These are phyloP conservation scores for Betula pendula DNA, from an alignment of 306 rosid species.

Conservation along the genomic window DNA sequence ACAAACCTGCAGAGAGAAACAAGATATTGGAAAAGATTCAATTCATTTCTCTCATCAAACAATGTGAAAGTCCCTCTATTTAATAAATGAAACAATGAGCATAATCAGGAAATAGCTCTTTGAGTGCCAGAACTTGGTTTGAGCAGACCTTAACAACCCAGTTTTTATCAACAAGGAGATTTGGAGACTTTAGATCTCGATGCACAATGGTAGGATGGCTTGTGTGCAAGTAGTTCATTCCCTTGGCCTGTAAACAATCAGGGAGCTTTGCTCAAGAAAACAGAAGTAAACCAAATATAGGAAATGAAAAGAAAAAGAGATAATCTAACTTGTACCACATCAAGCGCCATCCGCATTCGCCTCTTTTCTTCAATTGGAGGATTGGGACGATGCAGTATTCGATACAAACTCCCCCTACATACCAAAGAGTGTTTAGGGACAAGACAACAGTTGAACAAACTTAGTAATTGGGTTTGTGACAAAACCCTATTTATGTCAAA, in stretches of 20 bases:
- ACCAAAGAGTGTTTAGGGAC: slow-evolving; percentile 35
- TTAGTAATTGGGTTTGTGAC: slow-evolving; percentile 18
- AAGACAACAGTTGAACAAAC: slow-evolving; percentile 27
- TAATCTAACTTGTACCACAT: slow-evolving; percentile 68
- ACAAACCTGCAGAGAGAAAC: slow-evolving; percentile 63
- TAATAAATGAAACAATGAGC: background rate
- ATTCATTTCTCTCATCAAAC: slow-evolving; percentile 1
- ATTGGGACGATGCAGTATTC: slow-evolving; percentile 92
- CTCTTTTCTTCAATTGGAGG: slow-evolving; percentile 85
- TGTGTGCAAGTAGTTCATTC: slow-evolving; percentile 99
- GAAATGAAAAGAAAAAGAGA: slow-evolving; percentile 13
- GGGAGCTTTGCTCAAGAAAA: slow-evolving; percentile 20
- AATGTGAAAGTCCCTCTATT: background rate
- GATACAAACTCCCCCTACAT: slow-evolving; percentile 89
- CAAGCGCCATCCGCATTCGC: slow-evolving; percentile 93
- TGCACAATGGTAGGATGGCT: slow-evolving; percentile 96
- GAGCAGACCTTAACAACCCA: slow-evolving; percentile 91
- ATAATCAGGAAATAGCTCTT: slow-evolving; percentile 7
- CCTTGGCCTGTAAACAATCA: slow-evolving; percentile 70
- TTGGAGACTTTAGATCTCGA: slow-evolving; percentile 94
- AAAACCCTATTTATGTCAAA: slow-evolving; percentile 16
- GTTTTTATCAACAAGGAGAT: slow-evolving; percentile 95
- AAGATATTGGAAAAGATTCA: slow-evolving; percentile 14
- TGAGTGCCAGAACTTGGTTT: slow-evolving; percentile 23
- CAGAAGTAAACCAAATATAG: slow-evolving; percentile 23